Percentiles rank a stretch among this genome's conserved stretches.
Conservation (phyloP, 208 protist species). For the Lotmaria passim region DNA sequence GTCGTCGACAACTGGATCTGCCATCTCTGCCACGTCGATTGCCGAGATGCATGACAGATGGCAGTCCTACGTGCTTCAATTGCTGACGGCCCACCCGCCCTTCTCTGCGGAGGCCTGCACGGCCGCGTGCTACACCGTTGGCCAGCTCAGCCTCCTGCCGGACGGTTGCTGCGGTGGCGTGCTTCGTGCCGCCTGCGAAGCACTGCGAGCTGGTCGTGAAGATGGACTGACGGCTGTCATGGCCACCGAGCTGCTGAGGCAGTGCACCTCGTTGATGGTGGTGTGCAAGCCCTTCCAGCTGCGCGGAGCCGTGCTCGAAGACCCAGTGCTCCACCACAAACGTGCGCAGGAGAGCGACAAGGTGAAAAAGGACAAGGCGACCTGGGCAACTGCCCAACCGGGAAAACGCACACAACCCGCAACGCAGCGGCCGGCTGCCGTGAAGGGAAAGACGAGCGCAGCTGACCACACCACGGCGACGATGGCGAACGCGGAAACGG, state of each 20-base stretch:
- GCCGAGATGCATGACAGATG: slow-evolving; percentile 10
- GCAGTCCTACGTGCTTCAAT: slow-evolving; percentile 36
- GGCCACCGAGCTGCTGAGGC: slow-evolving; percentile 50
- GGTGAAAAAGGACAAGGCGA: background rate
- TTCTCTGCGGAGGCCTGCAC: slow-evolving; percentile 38
- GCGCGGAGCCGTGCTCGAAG: slow-evolving; percentile 13
- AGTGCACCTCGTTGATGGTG: slow-evolving; percentile 44
- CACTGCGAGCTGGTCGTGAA: slow-evolving; percentile 27
- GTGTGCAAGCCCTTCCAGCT: slow-evolving; percentile 37
- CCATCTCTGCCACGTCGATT: background rate
- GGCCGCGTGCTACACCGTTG: slow-evolving; percentile 51
- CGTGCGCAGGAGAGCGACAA: background rate
- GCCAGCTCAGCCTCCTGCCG: slow-evolving; percentile 42
- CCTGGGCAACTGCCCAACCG: background rate
- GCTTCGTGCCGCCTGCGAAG: slow-evolving; percentile 30
- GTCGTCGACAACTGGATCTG: background rate
- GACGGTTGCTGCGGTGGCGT: slow-evolving; percentile 30
- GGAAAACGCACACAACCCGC: slow-evolving; percentile 7
- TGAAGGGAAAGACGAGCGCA: background rate
- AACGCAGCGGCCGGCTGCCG: slow-evolving; percentile 21
- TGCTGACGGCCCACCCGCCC: slow-evolving; percentile 52
- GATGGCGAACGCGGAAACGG: background rate
- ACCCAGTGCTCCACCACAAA: background rate
- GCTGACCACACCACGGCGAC: too few species aligned
- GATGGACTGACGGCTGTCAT: slow-evolving; percentile 29